Conservation (phyloP, 805 yeast genomes). For the Metschnikowia corniflorae region DNA sequence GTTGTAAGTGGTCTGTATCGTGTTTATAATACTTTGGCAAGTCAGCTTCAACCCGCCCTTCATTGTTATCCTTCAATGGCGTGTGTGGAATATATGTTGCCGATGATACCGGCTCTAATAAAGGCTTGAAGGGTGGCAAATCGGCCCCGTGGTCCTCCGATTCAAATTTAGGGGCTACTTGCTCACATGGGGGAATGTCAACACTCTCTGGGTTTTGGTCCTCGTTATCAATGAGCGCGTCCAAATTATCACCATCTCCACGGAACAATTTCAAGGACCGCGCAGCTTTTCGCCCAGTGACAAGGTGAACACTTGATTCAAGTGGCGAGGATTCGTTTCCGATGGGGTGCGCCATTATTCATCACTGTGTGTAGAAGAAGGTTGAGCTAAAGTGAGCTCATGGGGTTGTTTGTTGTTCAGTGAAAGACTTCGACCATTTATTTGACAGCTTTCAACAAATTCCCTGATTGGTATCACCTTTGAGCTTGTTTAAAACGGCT, state of each 20-base stretch:
- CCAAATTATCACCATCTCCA: slow-evolving; percentile 19
- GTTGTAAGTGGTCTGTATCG: slow-evolving; percentile 31
- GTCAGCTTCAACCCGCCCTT: slow-evolving; percentile 3
- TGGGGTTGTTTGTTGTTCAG: not conserved
- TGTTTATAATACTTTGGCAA: slow-evolving; percentile 13
- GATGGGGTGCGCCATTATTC: slow-evolving; percentile 6
- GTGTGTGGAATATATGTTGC: slow-evolving; percentile 72
- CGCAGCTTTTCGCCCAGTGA: slow-evolving; percentile 58
- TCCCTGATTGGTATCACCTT: too few relatives aligned
- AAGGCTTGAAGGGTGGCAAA: slow-evolving; percentile 3
- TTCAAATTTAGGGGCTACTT: slow-evolving; percentile 1
- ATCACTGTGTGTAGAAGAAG: slow-evolving; percentile 6
- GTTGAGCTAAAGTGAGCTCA: not conserved
- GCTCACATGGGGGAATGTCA: slow-evolving; percentile 8
- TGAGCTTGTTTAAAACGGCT: too few relatives aligned
- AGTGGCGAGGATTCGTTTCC: slow-evolving; percentile 9
- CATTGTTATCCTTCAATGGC: slow-evolving; percentile 28
- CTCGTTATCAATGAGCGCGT: slow-evolving; percentile 12
- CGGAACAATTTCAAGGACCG: slow-evolving; percentile 53
- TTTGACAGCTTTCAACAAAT: too few relatives aligned
- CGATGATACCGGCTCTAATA: slow-evolving; percentile 59
- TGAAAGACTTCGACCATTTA: not conserved
- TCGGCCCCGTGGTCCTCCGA: not conserved
- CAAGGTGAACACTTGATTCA: slow-evolving; percentile 15
- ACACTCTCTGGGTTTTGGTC: slow-evolving; percentile 7